Evolutionary conservation across 1,284 basidiomycete species (phyloP), one percentile per base, ranked within the genome.

Genomic region (Fomitopsis palustris): DNA sequence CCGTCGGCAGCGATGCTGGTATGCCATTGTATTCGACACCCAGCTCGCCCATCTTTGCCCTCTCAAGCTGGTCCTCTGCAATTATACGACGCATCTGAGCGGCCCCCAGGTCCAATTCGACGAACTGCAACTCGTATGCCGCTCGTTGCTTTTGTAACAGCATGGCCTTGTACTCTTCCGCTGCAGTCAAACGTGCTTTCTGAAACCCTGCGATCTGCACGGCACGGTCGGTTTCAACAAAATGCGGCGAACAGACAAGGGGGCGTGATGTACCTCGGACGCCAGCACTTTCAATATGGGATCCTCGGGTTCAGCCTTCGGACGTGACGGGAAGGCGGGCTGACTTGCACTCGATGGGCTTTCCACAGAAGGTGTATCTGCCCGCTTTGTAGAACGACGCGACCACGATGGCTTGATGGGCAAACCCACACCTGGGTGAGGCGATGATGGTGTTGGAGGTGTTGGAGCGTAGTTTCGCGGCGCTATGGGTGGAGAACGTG

Each of bases 41-140:
- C 54, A 88, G 73, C 60, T 73, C 68, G 16, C 87, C 87, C 29
- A 72, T 73, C 29, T 81, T 78, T 55, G 86, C 87, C 68, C 80
- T 81, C 68, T 88, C 86, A 62, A 86, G 68, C 64, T 87, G 86
- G 62, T 68, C 67, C 58, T 81, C 81, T 35, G 86, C 81, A 29
- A 83, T 74, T 61, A 77, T 77, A 55, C 85, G 78, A 56, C 85
- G 78, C 56, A 74, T 75, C 74, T 85, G 83, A 14, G 82, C 81
- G 42, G 79, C 78, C 60, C 77, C 77, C 58, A 88, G 69, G 61
- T 90, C 88, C 38, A 88, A 73, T 39, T 73, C 74, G 29, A 83
- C 74, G 64, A 83, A 72, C 29, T 87, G 84, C 4, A 87, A 72
- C 65, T 90, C 88, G 56, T 84, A 80, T 49, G 83, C 67, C 7